These are phyloP conservation scores for Xylaria intraflava DNA, from an alignment of 495 filamentous ascomycete species.

Conservation along the genomic window DNA sequence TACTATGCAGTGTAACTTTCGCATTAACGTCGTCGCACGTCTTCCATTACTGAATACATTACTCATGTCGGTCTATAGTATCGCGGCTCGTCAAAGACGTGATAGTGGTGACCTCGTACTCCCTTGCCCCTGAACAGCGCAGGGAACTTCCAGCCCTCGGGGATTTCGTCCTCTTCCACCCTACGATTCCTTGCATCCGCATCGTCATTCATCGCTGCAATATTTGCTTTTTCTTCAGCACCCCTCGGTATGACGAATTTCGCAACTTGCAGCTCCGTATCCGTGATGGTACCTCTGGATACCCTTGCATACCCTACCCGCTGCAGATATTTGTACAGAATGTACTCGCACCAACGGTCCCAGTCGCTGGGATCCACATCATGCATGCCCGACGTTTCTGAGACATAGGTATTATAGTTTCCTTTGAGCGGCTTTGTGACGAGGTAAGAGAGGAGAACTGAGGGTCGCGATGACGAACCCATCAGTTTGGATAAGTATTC, in stretches of 20 bases:
- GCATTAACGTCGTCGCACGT: conserved; percentile 13
- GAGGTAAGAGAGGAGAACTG: conserved; percentile 84
- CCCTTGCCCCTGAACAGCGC: conserved; percentile 78
- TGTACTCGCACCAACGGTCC: conserved; percentile 99
- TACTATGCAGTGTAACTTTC: conserved; percentile 11
- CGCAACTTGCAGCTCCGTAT: conserved; percentile 95
- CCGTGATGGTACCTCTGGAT: conserved; percentile 84
- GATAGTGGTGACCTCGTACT: conserved; percentile 83
- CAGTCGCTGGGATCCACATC: conserved; percentile 92
- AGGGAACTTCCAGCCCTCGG: conserved; percentile 77
- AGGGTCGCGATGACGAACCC: conserved; percentile 72
- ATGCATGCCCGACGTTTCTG: conserved; percentile 79
- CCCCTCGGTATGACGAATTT: conserved; percentile 84
- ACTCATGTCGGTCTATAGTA: conserved; percentile 46
- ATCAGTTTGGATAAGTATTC: conserved; percentile 86
- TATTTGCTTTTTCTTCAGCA: conserved; percentile 51
- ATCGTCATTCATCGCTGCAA: conserved; percentile 22
- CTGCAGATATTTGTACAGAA: conserved; percentile 85
- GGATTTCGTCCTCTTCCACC: conserved; percentile 60
- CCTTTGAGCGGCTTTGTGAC: conserved; percentile 85
- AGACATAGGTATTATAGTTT: conserved; percentile 96
- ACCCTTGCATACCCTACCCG: conserved; percentile 86
- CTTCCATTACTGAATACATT: conserved; percentile 1
- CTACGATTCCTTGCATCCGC: conserved; percentile 27
- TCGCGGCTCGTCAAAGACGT: conserved; percentile 91